phyloP scores from a whole-genome alignment of 805 yeast species.

The Saccharomycopsis capsularis region DNA sequence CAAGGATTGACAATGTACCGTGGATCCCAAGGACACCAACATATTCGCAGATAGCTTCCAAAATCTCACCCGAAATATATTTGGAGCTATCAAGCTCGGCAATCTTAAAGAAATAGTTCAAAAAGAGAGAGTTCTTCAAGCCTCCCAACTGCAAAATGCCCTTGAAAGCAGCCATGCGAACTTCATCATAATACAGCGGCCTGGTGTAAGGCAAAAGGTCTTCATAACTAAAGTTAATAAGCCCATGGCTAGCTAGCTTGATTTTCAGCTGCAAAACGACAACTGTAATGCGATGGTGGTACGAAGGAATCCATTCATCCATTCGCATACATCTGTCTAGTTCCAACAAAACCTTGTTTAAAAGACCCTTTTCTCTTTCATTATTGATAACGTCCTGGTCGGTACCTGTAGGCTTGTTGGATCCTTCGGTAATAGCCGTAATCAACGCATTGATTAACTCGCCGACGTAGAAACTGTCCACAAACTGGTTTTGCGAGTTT shows the following conservation, averaged over 20 bases:
- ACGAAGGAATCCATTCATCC: conserved; percentile 83
- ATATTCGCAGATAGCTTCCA: conserved; percentile 40
- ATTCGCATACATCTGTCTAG: conserved; percentile 67
- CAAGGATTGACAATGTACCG: conserved; percentile 51
- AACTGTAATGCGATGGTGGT: conserved; percentile 46
- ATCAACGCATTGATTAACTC: conserved; percentile 52
- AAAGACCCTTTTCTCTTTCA: conserved; percentile 32
- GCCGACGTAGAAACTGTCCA: conserved; percentile 63
- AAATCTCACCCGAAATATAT: conserved; percentile 43
- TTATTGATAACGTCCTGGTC: conserved; percentile 22
- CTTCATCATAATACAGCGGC: conserved; percentile 39
- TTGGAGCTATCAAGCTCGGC: conserved; percentile 50
- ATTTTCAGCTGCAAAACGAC: conserved; percentile 56
- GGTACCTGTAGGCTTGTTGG: conserved; percentile 30
- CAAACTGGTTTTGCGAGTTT: conserved; percentile 68
- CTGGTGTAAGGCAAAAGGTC: conserved; percentile 50
- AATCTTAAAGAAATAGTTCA: conserved; percentile 55
- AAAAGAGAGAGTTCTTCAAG: conserved; percentile 51
- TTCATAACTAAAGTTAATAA: conserved; percentile 44
- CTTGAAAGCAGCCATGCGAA: conserved; percentile 61
- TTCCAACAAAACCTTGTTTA: conserved; percentile 51
- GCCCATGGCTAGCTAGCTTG: conserved; percentile 48
- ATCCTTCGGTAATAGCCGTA: conserved; percentile 24
- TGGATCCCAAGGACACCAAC: conserved; percentile 62
- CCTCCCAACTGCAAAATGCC: conserved; percentile 74